Evolutionary conservation across 345 rosid species (phyloP).

Genomic region (Mercurialis annua): DNA sequence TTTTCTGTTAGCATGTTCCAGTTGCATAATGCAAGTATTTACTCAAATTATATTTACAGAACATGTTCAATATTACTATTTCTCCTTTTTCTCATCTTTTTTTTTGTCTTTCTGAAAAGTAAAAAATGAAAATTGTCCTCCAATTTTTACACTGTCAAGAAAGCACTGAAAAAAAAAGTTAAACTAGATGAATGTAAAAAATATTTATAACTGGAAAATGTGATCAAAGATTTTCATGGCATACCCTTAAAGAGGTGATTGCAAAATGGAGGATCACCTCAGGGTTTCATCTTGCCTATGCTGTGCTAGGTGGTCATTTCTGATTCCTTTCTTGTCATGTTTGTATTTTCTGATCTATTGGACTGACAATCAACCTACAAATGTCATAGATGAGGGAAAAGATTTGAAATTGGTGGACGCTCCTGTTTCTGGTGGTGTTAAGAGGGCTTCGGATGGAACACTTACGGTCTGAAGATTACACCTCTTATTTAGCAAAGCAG

Average conservation of each 20-base stretch:
- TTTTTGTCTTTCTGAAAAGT: neutral
- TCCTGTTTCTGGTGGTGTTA: conserved; percentile 98
- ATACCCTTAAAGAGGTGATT: neutral
- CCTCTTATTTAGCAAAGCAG: conserved; percentile 8
- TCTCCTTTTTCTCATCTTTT: neutral
- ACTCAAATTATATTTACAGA: neutral
- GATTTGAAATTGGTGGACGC: conserved; percentile 90
- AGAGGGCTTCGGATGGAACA: conserved; percentile 81
- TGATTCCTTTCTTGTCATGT: neutral
- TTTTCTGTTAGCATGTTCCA: conserved; percentile 9
- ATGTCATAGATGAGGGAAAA: conserved; percentile 60
- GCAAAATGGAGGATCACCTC: neutral
- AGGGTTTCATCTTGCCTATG: neutral
- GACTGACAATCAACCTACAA: conserved; percentile 9
- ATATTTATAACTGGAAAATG: neutral
- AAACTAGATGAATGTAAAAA: neutral
- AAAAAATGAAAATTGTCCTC: neutral
- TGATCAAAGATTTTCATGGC: neutral
- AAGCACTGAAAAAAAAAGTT: neutral
- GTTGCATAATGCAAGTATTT: neutral
- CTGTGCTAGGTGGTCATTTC: neutral
- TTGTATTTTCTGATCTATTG: neutral
- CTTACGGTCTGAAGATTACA: conserved; percentile 56
- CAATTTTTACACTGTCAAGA: neutral
- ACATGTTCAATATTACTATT: neutral